Percentiles rank a stretch among this genome's conserved stretches.
These are phyloP conservation scores for Amphirosellinia nigrospora DNA, from an alignment of 495 filamentous ascomycete genomes.

Conservation along the genomic window DNA sequence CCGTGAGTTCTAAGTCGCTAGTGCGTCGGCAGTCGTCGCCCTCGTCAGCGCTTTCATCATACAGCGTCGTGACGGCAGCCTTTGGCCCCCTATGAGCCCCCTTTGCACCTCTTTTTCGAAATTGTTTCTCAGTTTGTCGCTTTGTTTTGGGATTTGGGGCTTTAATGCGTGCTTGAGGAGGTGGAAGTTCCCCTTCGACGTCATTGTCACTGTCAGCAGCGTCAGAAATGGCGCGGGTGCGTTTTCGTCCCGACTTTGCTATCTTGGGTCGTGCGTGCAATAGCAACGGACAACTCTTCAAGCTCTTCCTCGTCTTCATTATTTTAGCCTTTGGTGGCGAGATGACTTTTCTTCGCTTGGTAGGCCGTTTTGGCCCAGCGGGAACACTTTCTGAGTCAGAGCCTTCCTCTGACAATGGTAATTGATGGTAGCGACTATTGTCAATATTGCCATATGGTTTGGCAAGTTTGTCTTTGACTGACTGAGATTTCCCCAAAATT, in stretches of 20 bases:
- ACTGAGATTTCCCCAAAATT: conserved; percentile 41
- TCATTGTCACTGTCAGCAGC: conserved; percentile 25
- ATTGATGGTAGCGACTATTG: conserved; percentile 34
- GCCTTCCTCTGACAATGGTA: conserved; percentile 41
- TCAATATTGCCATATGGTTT: conserved; percentile 41
- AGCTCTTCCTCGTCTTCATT: conserved; percentile 36
- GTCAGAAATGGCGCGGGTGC: conserved; percentile 9
- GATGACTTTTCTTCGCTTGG: conserved; percentile 35
- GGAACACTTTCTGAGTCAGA: conserved; percentile 35
- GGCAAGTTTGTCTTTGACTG: conserved; percentile 31
- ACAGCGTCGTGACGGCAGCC: conserved; percentile 24
- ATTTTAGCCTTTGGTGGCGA: not conserved
- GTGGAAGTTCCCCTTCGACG: conserved; percentile 29
- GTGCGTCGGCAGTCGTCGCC: conserved; percentile 58
- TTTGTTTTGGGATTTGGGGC: conserved; percentile 27
- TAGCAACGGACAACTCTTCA: conserved; percentile 27
- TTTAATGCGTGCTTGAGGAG: conserved; percentile 28
- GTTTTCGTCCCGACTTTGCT: conserved; percentile 10
- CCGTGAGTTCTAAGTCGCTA: conserved; percentile 51
- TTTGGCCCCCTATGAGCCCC: conserved; percentile 23
- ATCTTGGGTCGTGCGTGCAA: conserved; percentile 24
- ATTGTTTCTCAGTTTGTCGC: conserved; percentile 17
- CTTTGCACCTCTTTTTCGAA: conserved; percentile 19
- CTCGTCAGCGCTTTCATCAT: conserved; percentile 49
- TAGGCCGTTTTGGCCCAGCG: conserved; percentile 20